Conservation (phyloP, 805 yeast species). For the Dipodascus geniculatus region DNA sequence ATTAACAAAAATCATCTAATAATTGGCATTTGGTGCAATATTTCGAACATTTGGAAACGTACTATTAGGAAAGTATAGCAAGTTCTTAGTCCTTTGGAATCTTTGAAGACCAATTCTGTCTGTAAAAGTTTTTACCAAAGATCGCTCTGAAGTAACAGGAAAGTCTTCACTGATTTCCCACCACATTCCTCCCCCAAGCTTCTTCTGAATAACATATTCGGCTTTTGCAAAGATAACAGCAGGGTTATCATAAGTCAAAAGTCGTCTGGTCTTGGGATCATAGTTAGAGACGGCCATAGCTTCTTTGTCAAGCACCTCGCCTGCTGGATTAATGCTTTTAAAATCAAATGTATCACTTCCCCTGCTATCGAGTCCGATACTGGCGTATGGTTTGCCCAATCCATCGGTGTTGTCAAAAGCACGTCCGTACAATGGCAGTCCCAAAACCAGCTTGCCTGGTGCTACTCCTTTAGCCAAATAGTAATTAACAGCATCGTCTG, state of each 20-base stretch:
- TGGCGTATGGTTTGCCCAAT: conserved; percentile 33
- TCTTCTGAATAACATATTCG: conserved; percentile 34
- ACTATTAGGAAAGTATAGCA: conserved; percentile 6
- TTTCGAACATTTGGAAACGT: background rate
- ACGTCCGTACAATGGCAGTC: conserved; percentile 82
- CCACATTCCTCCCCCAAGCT: conserved; percentile 80
- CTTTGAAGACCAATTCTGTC: conserved; percentile 1
- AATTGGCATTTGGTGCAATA: background rate
- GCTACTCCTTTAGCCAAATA: conserved; percentile 34
- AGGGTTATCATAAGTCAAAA: conserved; percentile 58
- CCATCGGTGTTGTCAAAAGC: conserved; percentile 34
- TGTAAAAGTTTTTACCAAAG: conserved; percentile 15
- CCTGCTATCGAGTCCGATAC: conserved; percentile 31
- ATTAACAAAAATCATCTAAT: background rate
- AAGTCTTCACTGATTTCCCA: conserved; percentile 88
- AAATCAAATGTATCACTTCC: conserved; percentile 36
- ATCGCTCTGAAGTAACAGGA: conserved; percentile 11
- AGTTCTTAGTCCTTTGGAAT: conserved; percentile 7
- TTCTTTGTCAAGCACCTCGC: conserved; percentile 40
- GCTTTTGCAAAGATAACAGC: conserved; percentile 47
- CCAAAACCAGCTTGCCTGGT: conserved; percentile 50
- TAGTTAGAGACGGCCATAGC: conserved; percentile 46
- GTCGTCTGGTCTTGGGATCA: conserved; percentile 24
- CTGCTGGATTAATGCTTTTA: conserved; percentile 9
- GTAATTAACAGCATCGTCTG: conserved; percentile 35